Evolutionary conservation across 805 yeast genomes (phyloP).

Genomic region (Candida gorgasii): DNA sequence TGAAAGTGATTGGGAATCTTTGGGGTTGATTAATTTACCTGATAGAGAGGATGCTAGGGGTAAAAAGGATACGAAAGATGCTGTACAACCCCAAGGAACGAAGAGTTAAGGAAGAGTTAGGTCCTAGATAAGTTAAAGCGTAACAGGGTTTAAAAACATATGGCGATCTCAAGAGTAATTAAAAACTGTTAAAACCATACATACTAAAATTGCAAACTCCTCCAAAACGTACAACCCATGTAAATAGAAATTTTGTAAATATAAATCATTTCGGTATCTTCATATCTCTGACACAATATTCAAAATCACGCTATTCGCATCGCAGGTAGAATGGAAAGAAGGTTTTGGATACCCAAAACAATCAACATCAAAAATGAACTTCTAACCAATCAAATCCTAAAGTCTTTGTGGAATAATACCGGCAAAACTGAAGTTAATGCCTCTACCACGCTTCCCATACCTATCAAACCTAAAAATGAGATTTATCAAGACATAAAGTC

Average conservation of each 20-base stretch:
- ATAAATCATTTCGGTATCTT: too few relatives aligned
- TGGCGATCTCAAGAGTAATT: too few relatives aligned
- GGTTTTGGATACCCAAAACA: neutral
- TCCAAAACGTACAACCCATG: too few relatives aligned
- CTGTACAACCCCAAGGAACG: too few relatives aligned
- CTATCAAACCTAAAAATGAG: constrained; percentile 26
- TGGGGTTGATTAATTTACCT: constrained; percentile 44
- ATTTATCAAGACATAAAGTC: constrained; percentile 26
- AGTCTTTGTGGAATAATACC: constrained; percentile 13
- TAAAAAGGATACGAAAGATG: neutral
- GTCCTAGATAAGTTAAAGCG: too few relatives aligned
- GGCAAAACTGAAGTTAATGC: constrained; percentile 24
- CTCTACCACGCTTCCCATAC: constrained; percentile 30
- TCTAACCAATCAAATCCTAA: constrained; percentile 7
- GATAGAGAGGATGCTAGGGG: constrained; percentile 22
- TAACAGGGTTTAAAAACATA: too few relatives aligned
- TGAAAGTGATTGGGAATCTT: constrained; percentile 42
- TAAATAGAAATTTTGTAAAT: too few relatives aligned
- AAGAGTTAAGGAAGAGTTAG: too few relatives aligned
- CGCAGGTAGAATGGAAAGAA: neutral
- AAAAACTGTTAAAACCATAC: too few relatives aligned
- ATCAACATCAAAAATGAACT: neutral
- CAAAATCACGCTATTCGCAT: too few relatives aligned
- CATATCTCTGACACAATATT: too few relatives aligned
- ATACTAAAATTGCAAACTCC: too few relatives aligned